Evolutionary conservation across 495 filamentous ascomycete species (phyloP).

Genomic region (Hyaloscypha hepaticicola): DNA sequence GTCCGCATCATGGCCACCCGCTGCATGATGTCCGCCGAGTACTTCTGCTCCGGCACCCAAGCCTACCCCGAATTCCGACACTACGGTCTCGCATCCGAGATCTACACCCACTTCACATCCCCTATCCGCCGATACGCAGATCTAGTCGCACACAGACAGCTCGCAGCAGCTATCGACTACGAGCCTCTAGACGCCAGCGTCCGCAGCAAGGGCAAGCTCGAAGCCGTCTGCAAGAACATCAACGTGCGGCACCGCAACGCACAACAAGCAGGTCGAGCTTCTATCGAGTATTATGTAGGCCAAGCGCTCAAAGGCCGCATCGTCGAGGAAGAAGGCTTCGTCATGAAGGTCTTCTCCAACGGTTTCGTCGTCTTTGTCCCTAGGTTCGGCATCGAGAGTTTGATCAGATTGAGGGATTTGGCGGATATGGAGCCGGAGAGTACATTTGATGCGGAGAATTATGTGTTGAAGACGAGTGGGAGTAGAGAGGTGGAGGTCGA

Average conservation of each 20-base stretch:
- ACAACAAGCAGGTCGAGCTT: conserved; percentile 88
- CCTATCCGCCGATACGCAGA: conserved; percentile 97
- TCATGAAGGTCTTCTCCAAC: conserved; percentile 96
- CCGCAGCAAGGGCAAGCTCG: conserved; percentile 75
- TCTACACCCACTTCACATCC: conserved; percentile 98
- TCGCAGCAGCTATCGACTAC: conserved; percentile 92
- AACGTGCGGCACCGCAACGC: conserved; percentile 96
- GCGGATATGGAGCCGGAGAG: conserved; percentile 72
- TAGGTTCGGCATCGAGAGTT: conserved; percentile 88
- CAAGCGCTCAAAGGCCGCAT: conserved; percentile 87
- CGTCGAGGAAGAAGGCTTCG: conserved; percentile 80
- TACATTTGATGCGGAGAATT: conserved; percentile 80
- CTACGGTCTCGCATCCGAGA: conserved; percentile 91
- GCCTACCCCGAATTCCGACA: conserved; percentile 92
- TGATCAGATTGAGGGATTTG: conserved; percentile 83
- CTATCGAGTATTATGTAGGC: conserved; percentile 95
- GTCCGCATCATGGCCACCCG: conserved; percentile 95
- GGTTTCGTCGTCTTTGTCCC: conserved; percentile 96
- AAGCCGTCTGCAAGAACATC: conserved; percentile 95
- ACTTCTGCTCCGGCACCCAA: conserved; percentile 92
- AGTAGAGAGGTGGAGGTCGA: conserved; percentile 61
- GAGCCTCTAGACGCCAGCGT: conserved; percentile 76
- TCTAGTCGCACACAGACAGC: conserved; percentile 87
- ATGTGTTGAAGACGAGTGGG: conserved; percentile 60
- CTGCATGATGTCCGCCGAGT: conserved; percentile 99